Percentiles rank a stretch among this genome's conserved stretches.
phyloP scores from a whole-genome alignment of 2,329 filamentous ascomycete genomes.

The Ophiostoma piceae region DNA sequence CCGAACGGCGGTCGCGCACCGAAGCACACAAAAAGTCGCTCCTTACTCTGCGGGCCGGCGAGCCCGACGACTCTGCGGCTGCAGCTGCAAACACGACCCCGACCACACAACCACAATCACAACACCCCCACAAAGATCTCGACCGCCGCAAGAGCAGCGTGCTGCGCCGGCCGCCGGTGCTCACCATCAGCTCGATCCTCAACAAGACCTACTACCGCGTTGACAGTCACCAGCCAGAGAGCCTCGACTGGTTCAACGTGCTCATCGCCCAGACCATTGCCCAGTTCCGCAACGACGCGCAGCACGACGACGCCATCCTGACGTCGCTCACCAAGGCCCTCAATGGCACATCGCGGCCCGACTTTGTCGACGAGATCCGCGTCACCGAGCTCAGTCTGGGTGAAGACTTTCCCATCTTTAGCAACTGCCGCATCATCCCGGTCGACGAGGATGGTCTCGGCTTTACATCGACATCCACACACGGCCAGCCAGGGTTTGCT shows the following conservation, averaged over 20 bases:
- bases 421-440: constrained; percentile 92
- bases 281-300: constrained; percentile 86
- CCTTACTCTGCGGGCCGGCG: constrained; percentile 52
- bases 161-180: constrained; percentile 63
- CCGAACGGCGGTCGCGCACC: constrained; percentile 66
- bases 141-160: constrained; percentile 55
- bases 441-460: constrained; percentile 72
- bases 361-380: constrained; percentile 88
- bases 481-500: background rate
- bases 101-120: background rate
- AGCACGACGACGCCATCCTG: constrained; percentile 85
- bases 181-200: constrained; percentile 90
- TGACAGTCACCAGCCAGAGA: constrained; percentile 91
- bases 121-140: constrained; percentile 48
- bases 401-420: constrained; percentile 97
- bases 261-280: constrained; percentile 94
- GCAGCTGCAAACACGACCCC: background rate
- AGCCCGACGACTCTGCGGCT: constrained; percentile 28
- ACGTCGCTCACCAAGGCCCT: constrained; percentile 76
- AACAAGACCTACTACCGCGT: constrained; percentile 98
- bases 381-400: constrained; percentile 91
- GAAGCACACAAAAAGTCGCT: constrained; percentile 71
- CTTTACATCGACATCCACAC: constrained; percentile 27
- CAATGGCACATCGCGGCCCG: constrained; percentile 80
- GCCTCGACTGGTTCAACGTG: constrained; percentile 98